Percentiles rank a stretch among this genome's conserved stretches.
phyloP scores from a whole-genome alignment of 306 rosid genomes.

The Prunus davidiana region DNA sequence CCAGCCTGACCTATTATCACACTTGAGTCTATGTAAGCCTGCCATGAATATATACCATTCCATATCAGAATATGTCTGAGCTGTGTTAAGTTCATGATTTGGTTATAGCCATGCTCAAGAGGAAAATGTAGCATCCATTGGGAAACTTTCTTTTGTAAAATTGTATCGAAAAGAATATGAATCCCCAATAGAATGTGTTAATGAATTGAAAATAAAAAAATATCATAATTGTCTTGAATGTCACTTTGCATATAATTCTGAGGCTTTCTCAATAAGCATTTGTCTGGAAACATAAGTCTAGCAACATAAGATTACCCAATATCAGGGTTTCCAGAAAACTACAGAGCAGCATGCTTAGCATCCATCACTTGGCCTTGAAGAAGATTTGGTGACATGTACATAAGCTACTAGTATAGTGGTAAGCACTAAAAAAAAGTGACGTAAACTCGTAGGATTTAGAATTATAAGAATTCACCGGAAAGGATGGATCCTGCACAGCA shows the following conservation, averaged over 20 bases:
- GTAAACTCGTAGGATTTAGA: background rate
- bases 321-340: too few species aligned
- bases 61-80: background rate
- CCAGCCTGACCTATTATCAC: slow-evolving; percentile 72
- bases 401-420: background rate
- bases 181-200: too few species aligned
- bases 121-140: background rate
- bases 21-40: slow-evolving; percentile 78
- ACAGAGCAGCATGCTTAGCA: background rate
- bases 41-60: background rate
- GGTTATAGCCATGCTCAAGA: background rate
- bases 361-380: background rate
- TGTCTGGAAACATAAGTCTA: too few species aligned
- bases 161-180: background rate
- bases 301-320: too few species aligned
- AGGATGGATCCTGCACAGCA: slow-evolving; percentile 73
- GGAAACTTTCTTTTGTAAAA: background rate
- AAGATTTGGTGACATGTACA: background rate
- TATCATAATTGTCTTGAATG: too few species aligned
- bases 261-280: too few species aligned
- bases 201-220: too few species aligned
- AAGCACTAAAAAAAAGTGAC: background rate
- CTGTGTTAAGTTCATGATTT: background rate
- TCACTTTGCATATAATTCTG: too few species aligned
- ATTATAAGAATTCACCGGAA: slow-evolving; percentile 47